Percentiles rank a stretch among this genome's conserved stretches.
Evolutionary conservation across 2,329 filamentous ascomycete genomes (phyloP).

Genomic region (Alternaria longipes): DNA sequence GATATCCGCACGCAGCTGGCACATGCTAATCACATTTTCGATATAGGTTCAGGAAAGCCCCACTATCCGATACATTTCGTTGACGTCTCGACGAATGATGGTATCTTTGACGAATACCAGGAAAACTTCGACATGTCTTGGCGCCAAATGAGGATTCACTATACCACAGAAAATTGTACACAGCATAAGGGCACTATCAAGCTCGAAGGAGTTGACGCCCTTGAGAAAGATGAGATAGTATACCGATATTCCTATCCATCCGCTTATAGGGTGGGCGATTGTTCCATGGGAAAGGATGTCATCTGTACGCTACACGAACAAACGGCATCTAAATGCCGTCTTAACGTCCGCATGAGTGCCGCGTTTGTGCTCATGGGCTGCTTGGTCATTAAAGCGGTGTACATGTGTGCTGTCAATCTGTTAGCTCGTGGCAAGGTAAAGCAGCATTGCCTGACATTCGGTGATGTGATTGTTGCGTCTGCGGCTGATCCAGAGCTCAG

Average conservation of each 20-base stretch:
- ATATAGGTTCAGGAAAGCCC: not conserved
- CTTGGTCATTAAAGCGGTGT: not conserved
- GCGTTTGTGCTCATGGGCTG: not conserved
- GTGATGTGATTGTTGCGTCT: not conserved
- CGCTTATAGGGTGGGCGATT: not conserved
- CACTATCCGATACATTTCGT: not conserved
- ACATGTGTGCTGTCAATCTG: not conserved
- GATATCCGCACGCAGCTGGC: too few relatives aligned
- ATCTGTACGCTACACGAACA: not conserved
- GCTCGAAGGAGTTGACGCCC: not conserved
- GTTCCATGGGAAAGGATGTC: not conserved
- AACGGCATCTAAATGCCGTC: not conserved
- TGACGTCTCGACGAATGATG: not conserved
- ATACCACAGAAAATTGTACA: not conserved
- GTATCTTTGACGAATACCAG: not conserved
- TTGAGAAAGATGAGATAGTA: too few relatives aligned
- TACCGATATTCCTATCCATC: not conserved
- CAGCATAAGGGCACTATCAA: not conserved
- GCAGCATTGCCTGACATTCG: not conserved
- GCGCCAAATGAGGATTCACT: not conserved
- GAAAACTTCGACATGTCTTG: not conserved
- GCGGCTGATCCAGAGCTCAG: not conserved
- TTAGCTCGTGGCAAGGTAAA: not conserved
- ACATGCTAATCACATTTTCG: not conserved
- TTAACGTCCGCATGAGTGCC: not conserved